These are phyloP conservation scores for Lipomyces anomalus DNA, from an alignment of 805 yeast species.

Conservation along the genomic window DNA sequence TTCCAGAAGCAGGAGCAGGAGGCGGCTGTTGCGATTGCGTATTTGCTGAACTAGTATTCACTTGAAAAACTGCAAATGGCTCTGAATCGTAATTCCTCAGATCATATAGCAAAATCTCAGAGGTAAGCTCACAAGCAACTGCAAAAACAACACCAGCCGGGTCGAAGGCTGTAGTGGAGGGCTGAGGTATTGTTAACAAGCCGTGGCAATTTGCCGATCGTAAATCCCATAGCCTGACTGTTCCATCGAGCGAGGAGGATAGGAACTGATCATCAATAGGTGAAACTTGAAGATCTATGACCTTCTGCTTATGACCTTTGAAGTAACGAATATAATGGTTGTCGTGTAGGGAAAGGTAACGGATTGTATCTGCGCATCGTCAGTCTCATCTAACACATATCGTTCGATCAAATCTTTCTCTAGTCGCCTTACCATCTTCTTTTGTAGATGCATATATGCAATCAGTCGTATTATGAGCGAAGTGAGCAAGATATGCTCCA, in stretches of 20 bases:
- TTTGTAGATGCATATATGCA: conserved; percentile 81
- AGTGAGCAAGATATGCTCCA: conserved; percentile 81
- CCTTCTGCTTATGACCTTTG: conserved; percentile 77
- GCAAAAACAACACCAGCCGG: conserved; percentile 82
- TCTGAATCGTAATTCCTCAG: conserved; percentile 50
- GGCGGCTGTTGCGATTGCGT: conserved; percentile 15
- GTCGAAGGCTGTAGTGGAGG: conserved; percentile 64
- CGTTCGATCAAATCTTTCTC: background rate
- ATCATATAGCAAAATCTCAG: conserved; percentile 56
- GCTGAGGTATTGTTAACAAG: conserved; percentile 47
- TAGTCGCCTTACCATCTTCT: conserved; percentile 52
- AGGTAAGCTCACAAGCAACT: conserved; percentile 44
- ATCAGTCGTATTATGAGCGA: conserved; percentile 66
- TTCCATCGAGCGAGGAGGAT: conserved; percentile 66
- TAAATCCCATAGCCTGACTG: conserved; percentile 85
- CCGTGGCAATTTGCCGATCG: conserved; percentile 64
- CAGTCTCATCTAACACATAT: background rate
- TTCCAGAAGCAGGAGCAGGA: conserved; percentile 5
- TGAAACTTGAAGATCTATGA: conserved; percentile 63
- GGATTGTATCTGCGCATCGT: conserved; percentile 37
- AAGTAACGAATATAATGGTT: conserved; percentile 80
- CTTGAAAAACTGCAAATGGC: conserved; percentile 47
- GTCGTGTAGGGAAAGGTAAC: conserved; percentile 70
- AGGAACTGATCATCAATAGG: conserved; percentile 62
- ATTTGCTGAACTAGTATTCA: conserved; percentile 35